phyloP scores from a whole-genome alignment of 495 filamentous ascomycete species.

The Podospora australis region DNA sequence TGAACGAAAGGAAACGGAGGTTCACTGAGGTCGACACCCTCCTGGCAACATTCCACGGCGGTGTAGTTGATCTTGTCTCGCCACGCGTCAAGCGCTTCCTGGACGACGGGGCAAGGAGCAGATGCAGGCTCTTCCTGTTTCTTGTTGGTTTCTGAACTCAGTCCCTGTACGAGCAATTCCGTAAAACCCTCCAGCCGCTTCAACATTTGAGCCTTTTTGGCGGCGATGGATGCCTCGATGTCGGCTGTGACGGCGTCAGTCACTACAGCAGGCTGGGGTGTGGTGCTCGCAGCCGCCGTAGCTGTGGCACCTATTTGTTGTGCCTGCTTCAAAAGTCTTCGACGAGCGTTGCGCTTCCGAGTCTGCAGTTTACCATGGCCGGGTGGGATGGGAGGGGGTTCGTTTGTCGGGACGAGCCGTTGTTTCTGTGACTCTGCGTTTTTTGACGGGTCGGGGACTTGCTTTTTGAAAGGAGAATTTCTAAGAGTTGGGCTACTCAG shows the following conservation, averaged over 20 bases:
- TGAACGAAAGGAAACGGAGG: slow-evolving; percentile 89
- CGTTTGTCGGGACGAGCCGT: background rate
- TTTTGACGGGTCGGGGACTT: background rate
- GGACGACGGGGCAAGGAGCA: background rate
- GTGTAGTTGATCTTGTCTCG: slow-evolving; percentile 60
- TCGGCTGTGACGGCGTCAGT: background rate
- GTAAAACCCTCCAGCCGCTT: slow-evolving; percentile 6
- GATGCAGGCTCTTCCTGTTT: background rate
- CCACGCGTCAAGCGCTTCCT: slow-evolving; percentile 53
- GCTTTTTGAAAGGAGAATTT: too few species aligned
- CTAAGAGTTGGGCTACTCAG: too few species aligned
- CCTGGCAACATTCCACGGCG: slow-evolving; percentile 77
- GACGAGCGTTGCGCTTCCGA: slow-evolving; percentile 37
- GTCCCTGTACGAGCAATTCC: background rate
- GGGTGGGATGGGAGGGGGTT: slow-evolving; percentile 16
- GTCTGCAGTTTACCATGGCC: slow-evolving; percentile 32
- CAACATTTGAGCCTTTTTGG: slow-evolving; percentile 20
- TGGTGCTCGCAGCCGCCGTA: background rate
- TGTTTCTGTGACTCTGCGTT: background rate
- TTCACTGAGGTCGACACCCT: slow-evolving; percentile 64
- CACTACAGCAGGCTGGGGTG: too few species aligned
- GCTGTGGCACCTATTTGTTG: background rate
- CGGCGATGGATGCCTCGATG: slow-evolving; percentile 7
- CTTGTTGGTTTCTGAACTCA: background rate
- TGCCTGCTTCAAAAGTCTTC: slow-evolving; percentile 23